Conservation (phyloP, 2,329 filamentous ascomycete genomes). For the Nigrospora oryzae region DNA sequence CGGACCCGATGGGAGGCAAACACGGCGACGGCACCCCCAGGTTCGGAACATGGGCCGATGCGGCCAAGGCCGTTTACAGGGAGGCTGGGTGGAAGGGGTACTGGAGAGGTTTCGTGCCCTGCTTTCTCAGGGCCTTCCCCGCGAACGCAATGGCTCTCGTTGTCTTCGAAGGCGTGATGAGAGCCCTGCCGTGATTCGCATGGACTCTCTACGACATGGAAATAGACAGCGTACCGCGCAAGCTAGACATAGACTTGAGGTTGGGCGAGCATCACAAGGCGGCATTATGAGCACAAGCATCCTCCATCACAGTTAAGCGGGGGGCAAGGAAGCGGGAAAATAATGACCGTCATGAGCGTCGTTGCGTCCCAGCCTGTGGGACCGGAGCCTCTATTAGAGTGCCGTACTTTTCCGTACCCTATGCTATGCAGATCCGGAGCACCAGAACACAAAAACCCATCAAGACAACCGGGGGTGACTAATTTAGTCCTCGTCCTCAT, state of each 20-base stretch:
- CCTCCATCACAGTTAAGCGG: background rate
- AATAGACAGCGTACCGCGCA: too few species aligned
- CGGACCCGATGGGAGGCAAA: slow-evolving; percentile 70
- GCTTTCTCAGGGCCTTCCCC: slow-evolving; percentile 88
- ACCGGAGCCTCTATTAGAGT: background rate
- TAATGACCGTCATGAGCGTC: background rate
- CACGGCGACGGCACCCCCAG: slow-evolving; percentile 58
- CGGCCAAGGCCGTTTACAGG: slow-evolving; percentile 65
- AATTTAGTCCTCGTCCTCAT: slow-evolving; percentile 96
- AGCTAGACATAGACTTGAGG: too few species aligned
- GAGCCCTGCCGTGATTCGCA: slow-evolving; percentile 40
- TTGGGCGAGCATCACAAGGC: background rate
- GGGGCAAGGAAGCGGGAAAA: background rate
- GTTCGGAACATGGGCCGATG: slow-evolving; percentile 72
- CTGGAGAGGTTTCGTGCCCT: slow-evolving; percentile 90
- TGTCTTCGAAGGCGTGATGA: slow-evolving; percentile 89
- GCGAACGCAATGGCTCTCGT: slow-evolving; percentile 92
- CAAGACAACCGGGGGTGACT: slow-evolving; percentile 1
- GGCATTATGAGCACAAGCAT: too few species aligned
- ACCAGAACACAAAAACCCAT: background rate
- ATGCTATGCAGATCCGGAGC: slow-evolving; percentile 4
- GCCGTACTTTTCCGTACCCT: slow-evolving; percentile 6
- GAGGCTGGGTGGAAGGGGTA: slow-evolving; percentile 75
- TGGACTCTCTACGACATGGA: background rate
- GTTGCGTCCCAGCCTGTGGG: background rate